These are phyloP conservation scores for Aspergillus brasiliensis DNA, from an alignment of 2,329 filamentous ascomycete genomes.

Conservation along the genomic window DNA sequence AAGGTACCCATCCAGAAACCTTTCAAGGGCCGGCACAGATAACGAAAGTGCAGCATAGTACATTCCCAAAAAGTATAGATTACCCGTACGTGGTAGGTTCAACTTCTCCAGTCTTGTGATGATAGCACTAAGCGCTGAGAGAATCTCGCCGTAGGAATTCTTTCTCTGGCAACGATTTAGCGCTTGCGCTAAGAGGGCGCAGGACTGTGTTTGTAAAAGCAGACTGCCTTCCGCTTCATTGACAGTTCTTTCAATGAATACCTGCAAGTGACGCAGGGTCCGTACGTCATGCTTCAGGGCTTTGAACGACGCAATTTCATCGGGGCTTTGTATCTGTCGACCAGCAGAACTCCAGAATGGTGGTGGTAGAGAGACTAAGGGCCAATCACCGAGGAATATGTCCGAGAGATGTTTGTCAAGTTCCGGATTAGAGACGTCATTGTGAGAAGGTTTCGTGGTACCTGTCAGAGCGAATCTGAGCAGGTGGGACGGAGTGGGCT, in stretches of 20 bases:
- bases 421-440: conserved; percentile 3
- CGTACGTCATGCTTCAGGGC: conserved; percentile 4
- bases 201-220: conserved; percentile 13
- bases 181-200: conserved; percentile 18
- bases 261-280: conserved; percentile 21
- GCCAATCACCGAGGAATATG: conserved; percentile 29
- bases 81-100: conserved; percentile 10
- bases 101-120: conserved; percentile 29
- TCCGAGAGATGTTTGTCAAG: conserved; percentile 21
- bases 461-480: conserved; percentile 37
- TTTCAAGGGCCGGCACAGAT: conserved; percentile 30
- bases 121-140: conserved; percentile 34
- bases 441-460: conserved; percentile 14
- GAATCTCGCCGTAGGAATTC: conserved; percentile 33
- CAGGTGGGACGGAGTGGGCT: conserved; percentile 32
- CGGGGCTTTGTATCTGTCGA: not conserved
- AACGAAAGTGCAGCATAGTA: conserved; percentile 34
- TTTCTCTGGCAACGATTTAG: conserved; percentile 28
- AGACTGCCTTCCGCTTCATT: conserved; percentile 11
- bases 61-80: conserved; percentile 30
- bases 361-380: conserved; percentile 17
- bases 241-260: conserved; percentile 29
- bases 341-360: conserved; percentile 27
- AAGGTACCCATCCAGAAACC: conserved; percentile 27
- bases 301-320: not conserved